Base-by-base conservation (phyloP, 768 basidiomycete genomes). In the Calocybe indica region DNA sequence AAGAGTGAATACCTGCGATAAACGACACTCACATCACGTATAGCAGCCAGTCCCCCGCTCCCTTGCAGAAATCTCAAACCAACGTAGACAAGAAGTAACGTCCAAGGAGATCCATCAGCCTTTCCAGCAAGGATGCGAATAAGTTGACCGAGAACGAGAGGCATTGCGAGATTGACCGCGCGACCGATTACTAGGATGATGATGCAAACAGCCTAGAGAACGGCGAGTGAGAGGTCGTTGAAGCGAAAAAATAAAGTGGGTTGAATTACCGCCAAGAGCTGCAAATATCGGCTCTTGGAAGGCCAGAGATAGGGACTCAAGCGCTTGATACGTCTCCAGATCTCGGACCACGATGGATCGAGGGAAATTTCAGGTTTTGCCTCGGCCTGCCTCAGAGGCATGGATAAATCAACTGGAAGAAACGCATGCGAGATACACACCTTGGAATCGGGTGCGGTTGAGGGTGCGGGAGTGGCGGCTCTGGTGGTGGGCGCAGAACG, bases 231-330 rank as follows among this genome's bases (percentile, higher is more conserved):
- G 45, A 32, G 30, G 22, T 30, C 33, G 10, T 31, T 11, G 22
- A 44, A 40, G 13, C 3, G 13, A 7, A 7, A 46, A 10, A 22
- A 51, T 50, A 28, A 52, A 46, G 41, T 34, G 14, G 50, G 48
- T 35, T 32, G 6, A 70, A 76, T 55, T 59, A 85, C 77, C 5
- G 85, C 87, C 46, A 88, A 65, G 37, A 84, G 58, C 62, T 93
- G 91, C 4, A 95, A 72, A 48, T 73, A 73, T 31, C 61, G 59
- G 51, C 71, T 78, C 52, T 81, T 85, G 32, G 74, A 73, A 5
- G 92, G 92, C 91, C 92, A 95, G 7, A 95, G 78, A 66, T 88
- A 87, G 1, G 92, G 92, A 10, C 75, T 64, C 37, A 95, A 71
- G 40, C 78, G 78, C 41, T 70, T 68, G 48, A 94, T 67, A 38